Base-by-base conservation (phyloP, 257 asterid species). In the Anisodus tanguticus region DNA sequence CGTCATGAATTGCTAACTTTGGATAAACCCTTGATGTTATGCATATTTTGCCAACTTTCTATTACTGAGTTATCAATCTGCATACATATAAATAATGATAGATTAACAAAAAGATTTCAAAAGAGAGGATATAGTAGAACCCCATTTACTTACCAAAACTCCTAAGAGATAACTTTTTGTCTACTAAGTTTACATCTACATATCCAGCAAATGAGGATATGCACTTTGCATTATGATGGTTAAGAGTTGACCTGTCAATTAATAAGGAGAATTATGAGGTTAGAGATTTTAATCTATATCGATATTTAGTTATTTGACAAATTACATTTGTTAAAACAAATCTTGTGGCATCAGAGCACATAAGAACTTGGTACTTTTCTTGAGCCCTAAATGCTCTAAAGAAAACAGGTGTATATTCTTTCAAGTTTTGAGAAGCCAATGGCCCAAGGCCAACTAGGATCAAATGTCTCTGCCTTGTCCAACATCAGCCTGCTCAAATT, bases 41-140 rank as follows among this genome's bases (percentile, higher is more conserved):
- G 79, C 87, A 84, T 26, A 89, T 86, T 85, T 86, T 91, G n/a
- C 95, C 95, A 16, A 47, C 94, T 90, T 87, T 92, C 95, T 72
- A 92, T 92, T 15, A 91, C 92, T 4, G 95, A 92, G 54, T 88
- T 63, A 83, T 92, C 94, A 84, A 92, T 90, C 94, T 91, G 77
- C 86, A 54, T 19, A 1, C 55, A 47, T 6, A 47, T 35, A 49
- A 45, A 9, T 13, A 62, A 1, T 55, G 58, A 31, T 31, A 5
- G 83, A 82, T 86, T 55, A 8, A n/a, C 10, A n/a, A 60, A 60
- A 19, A 60, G 4, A 60, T 0, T 60, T 31, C 31, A 4, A 19
- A 7, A 60, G 9, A 60, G 35, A 60, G 35, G 31, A 3, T 60
- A 60, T 0, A 8, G 6, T 22, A 62, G 39, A 19, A 0, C 39